Evolutionary conservation across 1,284 basidiomycete species (phyloP).

Genomic region (Salmacisia buchloeana): DNA sequence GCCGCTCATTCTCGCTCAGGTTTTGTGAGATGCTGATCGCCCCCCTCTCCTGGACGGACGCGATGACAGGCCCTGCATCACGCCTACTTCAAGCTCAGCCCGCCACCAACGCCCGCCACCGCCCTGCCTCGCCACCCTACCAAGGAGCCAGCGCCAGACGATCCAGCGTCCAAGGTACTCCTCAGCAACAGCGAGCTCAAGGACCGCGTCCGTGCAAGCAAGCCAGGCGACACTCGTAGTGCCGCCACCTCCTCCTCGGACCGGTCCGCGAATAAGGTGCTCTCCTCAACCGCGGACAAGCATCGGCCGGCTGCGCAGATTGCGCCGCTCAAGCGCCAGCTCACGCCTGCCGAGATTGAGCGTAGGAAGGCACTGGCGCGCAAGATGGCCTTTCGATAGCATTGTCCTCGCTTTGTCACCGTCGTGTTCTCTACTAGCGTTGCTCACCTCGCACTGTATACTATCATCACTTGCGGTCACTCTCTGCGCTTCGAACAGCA

Average conservation of each 20-base stretch:
- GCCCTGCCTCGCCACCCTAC: slow-evolving; percentile 38
- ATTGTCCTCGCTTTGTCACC: background rate
- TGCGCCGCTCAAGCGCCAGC: slow-evolving; percentile 2
- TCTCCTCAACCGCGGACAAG: background rate
- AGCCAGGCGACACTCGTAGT: background rate
- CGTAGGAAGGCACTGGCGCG: background rate
- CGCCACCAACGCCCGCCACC: slow-evolving; percentile 33
- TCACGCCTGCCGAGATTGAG: slow-evolving; percentile 4
- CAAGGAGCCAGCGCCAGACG: slow-evolving; percentile 14
- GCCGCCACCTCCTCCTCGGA: background rate
- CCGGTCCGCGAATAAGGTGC: no score
- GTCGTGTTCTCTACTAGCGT: background rate
- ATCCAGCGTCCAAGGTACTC: background rate
- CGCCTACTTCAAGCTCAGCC: slow-evolving; percentile 35
- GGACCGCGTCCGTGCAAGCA: background rate
- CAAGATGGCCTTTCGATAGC: slow-evolving; percentile 1
- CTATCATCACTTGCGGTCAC: background rate
- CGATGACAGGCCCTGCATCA: slow-evolving; percentile 39
- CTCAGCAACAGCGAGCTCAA: slow-evolving; percentile 9
- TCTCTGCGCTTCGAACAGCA: background rate
- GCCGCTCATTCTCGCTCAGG: background rate
- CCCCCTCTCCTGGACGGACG: background rate
- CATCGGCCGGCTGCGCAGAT: background rate
- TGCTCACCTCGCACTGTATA: background rate
- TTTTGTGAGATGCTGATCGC: background rate